These are phyloP conservation scores for Ophiocytium majus DNA, from an alignment of 352 stramenopile genomes.

Conservation along the genomic window DNA sequence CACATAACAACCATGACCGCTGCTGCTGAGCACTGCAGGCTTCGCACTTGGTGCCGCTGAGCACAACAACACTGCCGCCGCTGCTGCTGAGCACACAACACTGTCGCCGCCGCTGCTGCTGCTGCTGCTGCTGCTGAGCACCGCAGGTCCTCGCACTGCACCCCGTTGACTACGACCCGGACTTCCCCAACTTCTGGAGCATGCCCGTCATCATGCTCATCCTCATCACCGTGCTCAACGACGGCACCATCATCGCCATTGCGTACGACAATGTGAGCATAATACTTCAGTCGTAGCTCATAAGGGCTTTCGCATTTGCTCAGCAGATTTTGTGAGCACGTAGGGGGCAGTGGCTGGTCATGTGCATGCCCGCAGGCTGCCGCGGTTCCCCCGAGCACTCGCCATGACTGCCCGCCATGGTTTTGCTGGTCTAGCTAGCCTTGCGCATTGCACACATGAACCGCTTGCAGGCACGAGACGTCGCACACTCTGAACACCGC, in stretches of 20 bases:
- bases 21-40: neutral
- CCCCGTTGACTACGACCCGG: conserved; percentile 24
- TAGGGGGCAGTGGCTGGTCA: neutral
- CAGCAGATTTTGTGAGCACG: neutral
- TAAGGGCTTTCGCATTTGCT: neutral
- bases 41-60: neutral
- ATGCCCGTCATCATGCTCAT: conserved; percentile 86
- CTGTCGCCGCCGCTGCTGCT: neutral
- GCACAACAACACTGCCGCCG: neutral
- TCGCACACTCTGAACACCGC: neutral
- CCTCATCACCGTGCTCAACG: conserved; percentile 87
- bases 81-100: neutral
- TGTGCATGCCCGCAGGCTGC: neutral
- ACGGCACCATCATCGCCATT: conserved; percentile 84
- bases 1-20: neutral
- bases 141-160: conserved; percentile 15
- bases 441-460: neutral
- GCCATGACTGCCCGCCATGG: neutral
- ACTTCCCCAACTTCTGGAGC: conserved; percentile 66
- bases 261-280: conserved; percentile 65
- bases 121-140: too few species aligned
- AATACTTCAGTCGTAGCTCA: conserved; percentile 47
- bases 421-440: neutral
- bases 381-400: neutral
- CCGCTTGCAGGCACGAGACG: neutral